Percentiles rank a stretch among this genome's conserved stretches.
These are phyloP conservation scores for Narthecium ossifragum DNA, from an alignment of 106 monocot genomes.

Conservation along the genomic window DNA sequence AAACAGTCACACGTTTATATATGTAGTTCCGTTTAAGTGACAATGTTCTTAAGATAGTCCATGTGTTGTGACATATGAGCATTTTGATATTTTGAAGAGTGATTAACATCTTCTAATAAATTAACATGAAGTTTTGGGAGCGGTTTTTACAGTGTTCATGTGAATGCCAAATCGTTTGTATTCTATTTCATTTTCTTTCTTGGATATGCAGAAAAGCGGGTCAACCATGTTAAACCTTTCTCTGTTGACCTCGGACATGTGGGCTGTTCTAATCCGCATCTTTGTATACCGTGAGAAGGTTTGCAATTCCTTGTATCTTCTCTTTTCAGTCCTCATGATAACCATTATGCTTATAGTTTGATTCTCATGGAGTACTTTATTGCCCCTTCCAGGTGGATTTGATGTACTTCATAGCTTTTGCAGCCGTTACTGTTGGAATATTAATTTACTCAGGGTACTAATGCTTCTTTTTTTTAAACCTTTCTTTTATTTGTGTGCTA, in stretches of 20 bases:
- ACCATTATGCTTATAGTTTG: background rate
- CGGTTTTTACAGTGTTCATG: too few relatives aligned
- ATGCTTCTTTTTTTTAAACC: background rate
- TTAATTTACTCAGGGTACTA: slow-evolving; percentile 69
- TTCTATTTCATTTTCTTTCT: too few relatives aligned
- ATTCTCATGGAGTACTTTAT: too few relatives aligned
- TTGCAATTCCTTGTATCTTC: background rate
- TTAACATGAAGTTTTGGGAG: too few relatives aligned
- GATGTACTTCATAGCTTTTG: slow-evolving; percentile 88
- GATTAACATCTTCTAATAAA: too few relatives aligned
- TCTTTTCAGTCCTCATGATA: background rate
- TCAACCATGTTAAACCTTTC: slow-evolving; percentile 94
- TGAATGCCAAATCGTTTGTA: too few relatives aligned
- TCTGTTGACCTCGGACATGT: slow-evolving; percentile 91
- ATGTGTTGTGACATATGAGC: too few relatives aligned
- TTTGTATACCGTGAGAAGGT: slow-evolving; percentile 96
- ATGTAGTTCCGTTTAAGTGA: too few relatives aligned
- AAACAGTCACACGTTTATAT: too few relatives aligned
- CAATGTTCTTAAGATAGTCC: too few relatives aligned
- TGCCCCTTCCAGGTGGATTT: slow-evolving; percentile 64
- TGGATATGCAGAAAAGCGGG: slow-evolving; percentile 80
- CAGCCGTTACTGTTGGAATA: slow-evolving; percentile 53
- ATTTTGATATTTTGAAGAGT: too few relatives aligned
- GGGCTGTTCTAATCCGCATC: slow-evolving; percentile 86
- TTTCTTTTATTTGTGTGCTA: background rate